Conservation (phyloP, 345 rosid genomes). For the Aegle marmelos region DNA sequence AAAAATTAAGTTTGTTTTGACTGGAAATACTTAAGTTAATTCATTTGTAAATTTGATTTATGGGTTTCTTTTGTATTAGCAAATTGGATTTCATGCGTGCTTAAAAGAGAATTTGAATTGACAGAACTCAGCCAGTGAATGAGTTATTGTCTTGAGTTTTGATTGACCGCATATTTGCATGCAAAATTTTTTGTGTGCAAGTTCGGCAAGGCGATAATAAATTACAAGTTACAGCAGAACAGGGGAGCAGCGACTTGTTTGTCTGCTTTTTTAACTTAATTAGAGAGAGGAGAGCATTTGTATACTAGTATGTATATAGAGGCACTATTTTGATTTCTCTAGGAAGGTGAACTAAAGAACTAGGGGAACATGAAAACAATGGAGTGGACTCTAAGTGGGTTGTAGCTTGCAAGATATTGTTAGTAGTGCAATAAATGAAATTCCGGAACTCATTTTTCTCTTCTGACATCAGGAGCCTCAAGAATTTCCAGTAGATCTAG, state of each 20-base stretch:
- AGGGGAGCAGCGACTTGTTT: not conserved
- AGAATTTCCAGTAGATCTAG: constrained; percentile 69
- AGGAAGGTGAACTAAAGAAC: not conserved
- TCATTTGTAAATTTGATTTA: not conserved
- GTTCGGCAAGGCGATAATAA: too few relatives aligned
- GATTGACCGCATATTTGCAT: not conserved
- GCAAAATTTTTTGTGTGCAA: not conserved
- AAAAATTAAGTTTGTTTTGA: not conserved
- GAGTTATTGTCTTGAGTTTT: not conserved
- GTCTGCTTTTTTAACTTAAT: not conserved
- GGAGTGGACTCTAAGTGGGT: not conserved
- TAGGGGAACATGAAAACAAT: not conserved
- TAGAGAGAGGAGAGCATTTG: not conserved
- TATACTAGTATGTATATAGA: not conserved
- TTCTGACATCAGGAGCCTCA: constrained; percentile 47
- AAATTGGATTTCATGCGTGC: not conserved
- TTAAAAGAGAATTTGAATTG: not conserved
- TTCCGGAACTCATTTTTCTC: not conserved
- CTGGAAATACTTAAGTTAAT: not conserved
- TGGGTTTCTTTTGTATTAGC: not conserved
- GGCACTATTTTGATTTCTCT: not conserved
- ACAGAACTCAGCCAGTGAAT: not conserved
- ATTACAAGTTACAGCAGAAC: not conserved
- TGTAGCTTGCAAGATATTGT: constrained; percentile 9
- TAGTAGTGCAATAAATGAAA: not conserved